These are phyloP conservation scores for Glarea lozoyensis DNA, from an alignment of 495 filamentous ascomycete genomes.

Conservation along the genomic window DNA sequence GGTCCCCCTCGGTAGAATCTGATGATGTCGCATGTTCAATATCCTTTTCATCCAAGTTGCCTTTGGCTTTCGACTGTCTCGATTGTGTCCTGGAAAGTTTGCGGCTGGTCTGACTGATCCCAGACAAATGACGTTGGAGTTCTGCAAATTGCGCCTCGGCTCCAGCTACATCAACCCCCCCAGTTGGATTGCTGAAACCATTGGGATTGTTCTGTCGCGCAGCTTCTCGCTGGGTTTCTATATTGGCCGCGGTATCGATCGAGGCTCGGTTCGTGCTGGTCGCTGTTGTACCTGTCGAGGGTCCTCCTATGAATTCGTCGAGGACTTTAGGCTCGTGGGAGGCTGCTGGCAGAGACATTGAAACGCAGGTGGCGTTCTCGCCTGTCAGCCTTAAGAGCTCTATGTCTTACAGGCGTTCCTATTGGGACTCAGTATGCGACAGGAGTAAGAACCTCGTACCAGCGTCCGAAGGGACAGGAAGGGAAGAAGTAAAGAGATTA, in stretches of 20 bases:
- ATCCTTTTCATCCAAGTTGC: slow-evolving; percentile 25
- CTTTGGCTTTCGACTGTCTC: slow-evolving; percentile 29
- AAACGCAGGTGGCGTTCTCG: slow-evolving; percentile 12
- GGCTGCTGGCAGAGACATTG: slow-evolving; percentile 7
- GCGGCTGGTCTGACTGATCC: slow-evolving; percentile 49
- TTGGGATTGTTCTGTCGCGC: slow-evolving; percentile 33
- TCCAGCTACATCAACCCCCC: slow-evolving; percentile 57
- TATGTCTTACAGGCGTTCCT: not conserved
- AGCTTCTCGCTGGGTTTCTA: slow-evolving; percentile 12
- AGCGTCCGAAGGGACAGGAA: not conserved
- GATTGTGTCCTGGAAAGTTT: slow-evolving; percentile 28
- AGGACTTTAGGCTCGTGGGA: slow-evolving; percentile 5
- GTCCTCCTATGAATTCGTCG: too few relatives aligned
- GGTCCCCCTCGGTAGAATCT: slow-evolving; percentile 37
- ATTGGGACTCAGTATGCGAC: too few relatives aligned
- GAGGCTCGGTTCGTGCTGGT: slow-evolving; percentile 6
- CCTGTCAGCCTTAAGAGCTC: not conserved
- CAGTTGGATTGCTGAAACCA: slow-evolving; percentile 33
- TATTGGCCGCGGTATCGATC: slow-evolving; percentile 4
- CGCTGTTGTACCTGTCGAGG: too few relatives aligned
- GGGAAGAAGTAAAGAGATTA: not conserved
- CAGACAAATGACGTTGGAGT: slow-evolving; percentile 63
- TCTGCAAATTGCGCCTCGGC: slow-evolving; percentile 74
- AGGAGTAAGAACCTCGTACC: too few relatives aligned
- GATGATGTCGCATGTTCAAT: slow-evolving; percentile 38